Evolutionary conservation across 164 flowering plant genomes (phyloP).

Genomic region (Kalanchoe fedtschenkoi): DNA sequence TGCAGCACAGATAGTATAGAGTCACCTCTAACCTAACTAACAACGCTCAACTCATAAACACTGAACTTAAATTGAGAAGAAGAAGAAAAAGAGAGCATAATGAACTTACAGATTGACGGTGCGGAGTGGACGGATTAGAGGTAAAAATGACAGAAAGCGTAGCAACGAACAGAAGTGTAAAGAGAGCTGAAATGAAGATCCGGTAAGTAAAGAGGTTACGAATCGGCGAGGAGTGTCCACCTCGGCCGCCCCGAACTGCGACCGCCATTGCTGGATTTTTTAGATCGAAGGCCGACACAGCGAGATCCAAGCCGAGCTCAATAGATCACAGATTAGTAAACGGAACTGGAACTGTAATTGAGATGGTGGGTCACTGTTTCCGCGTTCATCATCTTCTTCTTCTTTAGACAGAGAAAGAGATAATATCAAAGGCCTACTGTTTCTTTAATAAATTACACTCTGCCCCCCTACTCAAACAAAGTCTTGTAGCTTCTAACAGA

Average conservation of each 20-base stretch:
- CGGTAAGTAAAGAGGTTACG: slow-evolving; percentile 62
- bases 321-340: too few relatives aligned
- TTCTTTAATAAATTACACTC: too few relatives aligned
- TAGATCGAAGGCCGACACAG: too few relatives aligned
- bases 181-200: slow-evolving; percentile 74
- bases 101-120: slow-evolving; percentile 33
- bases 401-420: too few relatives aligned
- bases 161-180: slow-evolving; percentile 78
- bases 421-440: too few relatives aligned
- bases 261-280: slow-evolving; percentile 32
- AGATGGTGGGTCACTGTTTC: too few relatives aligned
- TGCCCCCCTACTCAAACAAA: too few relatives aligned
- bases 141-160: slow-evolving; percentile 62
- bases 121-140: slow-evolving; percentile 28
- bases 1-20: background rate
- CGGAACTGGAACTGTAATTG: too few relatives aligned
- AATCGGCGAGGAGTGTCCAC: slow-evolving; percentile 17
- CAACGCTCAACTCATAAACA: background rate
- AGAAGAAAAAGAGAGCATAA: background rate
- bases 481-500: too few relatives aligned
- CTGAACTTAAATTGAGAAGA: background rate
- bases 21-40: background rate
- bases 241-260: slow-evolving; percentile 33
- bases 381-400: too few relatives aligned
- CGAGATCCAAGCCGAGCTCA: too few relatives aligned